Evolutionary conservation across 345 rosid genomes (phyloP), one percentile per base, ranked within the genome.

Genomic region (Isatis tinctoria): DNA sequence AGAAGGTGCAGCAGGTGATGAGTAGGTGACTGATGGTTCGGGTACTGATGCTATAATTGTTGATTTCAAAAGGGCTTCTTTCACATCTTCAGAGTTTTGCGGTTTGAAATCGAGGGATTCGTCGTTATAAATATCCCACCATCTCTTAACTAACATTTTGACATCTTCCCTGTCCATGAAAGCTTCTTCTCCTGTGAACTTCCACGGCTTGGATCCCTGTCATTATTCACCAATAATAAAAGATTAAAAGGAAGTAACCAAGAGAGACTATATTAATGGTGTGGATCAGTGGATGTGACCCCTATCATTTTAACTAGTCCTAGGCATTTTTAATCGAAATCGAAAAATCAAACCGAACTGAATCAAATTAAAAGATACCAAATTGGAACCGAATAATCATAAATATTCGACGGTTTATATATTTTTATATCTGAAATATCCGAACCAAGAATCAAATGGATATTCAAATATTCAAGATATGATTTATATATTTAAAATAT

Each of bases 161-260:
- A 85, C 81, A 39, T 85, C 89, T 64, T 87, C 87, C 33, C 86
- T 81, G 3, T 85, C 85, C 90, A 87, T 84, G 72, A 80, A 79
- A 13, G 45, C 69, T 39, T 85, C 91, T 59, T 85, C 41, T 10
- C 89, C 87, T 4, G 81, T 87, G 65, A 57, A 87, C 78, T 83
- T 87, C 87, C 92, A 85, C 14, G 87, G 92, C 65, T 87, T 87
- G 40, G 88, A 67, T 74, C 92, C 87, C 79, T 75, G 52, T 32
- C 20, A 18, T 18, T 17, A 9, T 26, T 33, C 40, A 74, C 17
- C 51, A 35, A 17, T n/a, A n/a, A n/a, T 8, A 13, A n/a, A 44
- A 6, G 8, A 51, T 45, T 2, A 7, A 35, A 22, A n/a, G 11
- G 36, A 26, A 10, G 2, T 28, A 0, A 6, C 8, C 51, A 11